phyloP scores from a whole-genome alignment of 805 yeast genomes.

The Kodamaea jinghongensis region DNA sequence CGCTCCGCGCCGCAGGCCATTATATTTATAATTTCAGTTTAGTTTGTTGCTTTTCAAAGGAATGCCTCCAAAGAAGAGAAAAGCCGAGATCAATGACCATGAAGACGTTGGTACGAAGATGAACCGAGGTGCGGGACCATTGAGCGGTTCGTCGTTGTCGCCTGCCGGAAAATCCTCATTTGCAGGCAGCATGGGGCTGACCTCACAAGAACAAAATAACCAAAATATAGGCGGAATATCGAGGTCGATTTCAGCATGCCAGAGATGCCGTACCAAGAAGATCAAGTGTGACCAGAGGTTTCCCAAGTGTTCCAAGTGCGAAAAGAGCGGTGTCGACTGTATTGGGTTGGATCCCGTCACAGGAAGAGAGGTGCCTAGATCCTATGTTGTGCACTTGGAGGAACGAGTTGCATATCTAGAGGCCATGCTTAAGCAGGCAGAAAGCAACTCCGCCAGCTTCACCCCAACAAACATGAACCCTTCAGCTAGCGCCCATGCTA shows the following conservation, averaged over 20 bases:
- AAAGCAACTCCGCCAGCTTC: neutral
- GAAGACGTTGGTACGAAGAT: too few relatives aligned
- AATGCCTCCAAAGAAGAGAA: too few relatives aligned
- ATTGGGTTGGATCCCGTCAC: constrained; percentile 86
- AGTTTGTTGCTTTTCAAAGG: too few relatives aligned
- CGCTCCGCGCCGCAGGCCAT: too few relatives aligned
- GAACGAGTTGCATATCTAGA: constrained; percentile 60
- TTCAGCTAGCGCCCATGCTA: neutral
- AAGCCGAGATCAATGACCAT: too few relatives aligned
- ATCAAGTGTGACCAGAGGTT: constrained; percentile 65
- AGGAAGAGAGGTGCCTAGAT: constrained; percentile 81
- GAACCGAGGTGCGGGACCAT: too few relatives aligned
- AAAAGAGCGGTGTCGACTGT: constrained; percentile 67
- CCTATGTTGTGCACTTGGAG: constrained; percentile 72
- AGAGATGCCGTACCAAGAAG: constrained; percentile 70
- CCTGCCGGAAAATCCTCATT: too few relatives aligned
- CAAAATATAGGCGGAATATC: constrained; percentile 38
- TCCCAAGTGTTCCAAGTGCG: constrained; percentile 65
- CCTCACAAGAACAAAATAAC: too few relatives aligned
- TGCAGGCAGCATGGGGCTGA: too few relatives aligned
- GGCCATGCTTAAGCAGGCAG: constrained; percentile 32
- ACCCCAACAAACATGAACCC: neutral
- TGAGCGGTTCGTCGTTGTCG: too few relatives aligned
- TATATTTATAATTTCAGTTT: too few relatives aligned
- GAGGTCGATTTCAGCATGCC: constrained; percentile 78